Percentiles rank a stretch among this genome's conserved stretches.
phyloP scores from a whole-genome alignment of 2,329 filamentous ascomycete species.

The Teratosphaeria nubilosa region DNA sequence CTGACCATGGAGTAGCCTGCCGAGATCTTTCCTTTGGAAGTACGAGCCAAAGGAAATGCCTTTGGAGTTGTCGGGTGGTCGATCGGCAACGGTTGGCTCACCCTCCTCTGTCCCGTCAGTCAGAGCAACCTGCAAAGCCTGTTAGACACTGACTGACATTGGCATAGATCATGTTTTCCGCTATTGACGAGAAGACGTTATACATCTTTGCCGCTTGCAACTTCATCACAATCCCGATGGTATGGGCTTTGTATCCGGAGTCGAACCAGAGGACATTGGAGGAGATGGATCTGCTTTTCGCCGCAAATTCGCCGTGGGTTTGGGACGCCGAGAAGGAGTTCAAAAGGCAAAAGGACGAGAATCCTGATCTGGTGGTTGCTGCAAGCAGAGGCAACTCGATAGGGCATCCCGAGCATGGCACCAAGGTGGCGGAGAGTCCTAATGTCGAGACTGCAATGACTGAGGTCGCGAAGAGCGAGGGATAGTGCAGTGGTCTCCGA shows the following conservation, averaged over 20 bases:
- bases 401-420: neutral
- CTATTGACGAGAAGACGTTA: constrained; percentile 59
- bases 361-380: constrained; percentile 31
- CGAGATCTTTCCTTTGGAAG: constrained; percentile 62
- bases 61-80: constrained; percentile 69
- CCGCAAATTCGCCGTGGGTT: constrained; percentile 54
- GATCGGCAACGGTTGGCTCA: constrained; percentile 57
- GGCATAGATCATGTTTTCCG: constrained; percentile 42
- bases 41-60: constrained; percentile 64
- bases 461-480: neutral
- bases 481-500: neutral
- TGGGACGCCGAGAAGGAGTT: constrained; percentile 63
- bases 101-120: constrained; percentile 26
- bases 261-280: constrained; percentile 62
- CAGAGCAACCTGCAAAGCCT: too few relatives aligned
- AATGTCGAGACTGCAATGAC: neutral
- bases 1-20: constrained; percentile 27
- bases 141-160: too few relatives aligned
- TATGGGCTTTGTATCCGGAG: constrained; percentile 66
- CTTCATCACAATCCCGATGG: constrained; percentile 54
- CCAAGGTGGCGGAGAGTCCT: neutral
- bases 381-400: constrained; percentile 13
- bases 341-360: constrained; percentile 50
- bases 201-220: constrained; percentile 65
- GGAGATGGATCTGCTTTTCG: constrained; percentile 66